Percentiles rank a stretch among this genome's conserved stretches.
Evolutionary conservation across 306 rosid genomes (phyloP).

Genomic region (Vachellia pachyceras): DNA sequence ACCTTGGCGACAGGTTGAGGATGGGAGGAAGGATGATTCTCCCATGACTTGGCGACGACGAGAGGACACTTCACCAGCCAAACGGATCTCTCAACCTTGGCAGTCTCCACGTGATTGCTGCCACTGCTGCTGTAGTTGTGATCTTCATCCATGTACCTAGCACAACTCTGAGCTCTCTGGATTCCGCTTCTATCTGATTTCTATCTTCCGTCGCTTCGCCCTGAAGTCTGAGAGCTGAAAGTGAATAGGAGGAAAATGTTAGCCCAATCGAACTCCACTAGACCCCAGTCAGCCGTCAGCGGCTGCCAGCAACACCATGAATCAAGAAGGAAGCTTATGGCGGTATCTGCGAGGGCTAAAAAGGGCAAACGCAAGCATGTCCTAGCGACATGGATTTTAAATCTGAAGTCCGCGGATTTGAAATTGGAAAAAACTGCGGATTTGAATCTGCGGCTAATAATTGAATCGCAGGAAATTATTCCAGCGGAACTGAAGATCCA

Average conservation of each 20-base stretch:
- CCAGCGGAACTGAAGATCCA: no score
- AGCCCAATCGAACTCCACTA: no score
- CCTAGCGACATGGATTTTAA: no score
- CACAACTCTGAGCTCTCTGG: not conserved
- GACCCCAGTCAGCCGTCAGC: no score
- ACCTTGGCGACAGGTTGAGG: constrained; percentile 86
- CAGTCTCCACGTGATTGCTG: constrained; percentile 67
- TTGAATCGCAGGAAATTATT: no score
- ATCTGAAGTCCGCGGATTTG: no score
- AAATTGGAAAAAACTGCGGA: no score
- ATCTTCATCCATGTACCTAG: constrained; percentile 62
- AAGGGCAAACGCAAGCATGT: no score
- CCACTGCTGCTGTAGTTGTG: constrained; percentile 50
- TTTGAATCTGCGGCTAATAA: no score
- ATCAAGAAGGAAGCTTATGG: no score
- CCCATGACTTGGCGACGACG: constrained; percentile 91
- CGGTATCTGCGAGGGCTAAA: no score
- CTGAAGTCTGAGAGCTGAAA: not conserved
- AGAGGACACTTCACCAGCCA: constrained; percentile 98
- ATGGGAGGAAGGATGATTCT: constrained; percentile 72
- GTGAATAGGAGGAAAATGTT: not conserved
- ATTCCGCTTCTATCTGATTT: not conserved
- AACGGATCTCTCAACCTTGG: constrained; percentile 85
- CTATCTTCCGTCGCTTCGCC: not conserved
- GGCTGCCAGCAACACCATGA: no score